phyloP scores from a whole-genome alignment of 148 eudicot species.

The Vaccinium vitisidaea region DNA sequence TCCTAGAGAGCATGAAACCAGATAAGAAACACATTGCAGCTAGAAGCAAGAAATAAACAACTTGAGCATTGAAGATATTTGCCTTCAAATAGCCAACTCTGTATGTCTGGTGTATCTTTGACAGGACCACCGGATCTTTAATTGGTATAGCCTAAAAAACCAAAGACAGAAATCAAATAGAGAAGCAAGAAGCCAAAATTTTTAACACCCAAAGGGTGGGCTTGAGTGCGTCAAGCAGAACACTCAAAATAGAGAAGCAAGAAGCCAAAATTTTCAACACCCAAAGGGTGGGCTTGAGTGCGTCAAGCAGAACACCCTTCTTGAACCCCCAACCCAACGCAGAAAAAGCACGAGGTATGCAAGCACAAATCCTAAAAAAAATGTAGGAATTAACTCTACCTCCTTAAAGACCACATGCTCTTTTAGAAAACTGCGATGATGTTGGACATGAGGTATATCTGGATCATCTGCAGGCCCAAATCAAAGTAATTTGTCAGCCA shows the following conservation, averaged over 20 bases:
- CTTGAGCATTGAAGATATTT: conserved; percentile 13
- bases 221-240: not conserved
- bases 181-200: not conserved
- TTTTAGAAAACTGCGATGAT: conserved; percentile 73
- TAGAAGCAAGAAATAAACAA: conserved; percentile 17
- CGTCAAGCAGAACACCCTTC: not conserved
- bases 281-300: not conserved
- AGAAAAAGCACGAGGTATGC: not conserved
- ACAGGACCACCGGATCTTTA: conserved; percentile 71
- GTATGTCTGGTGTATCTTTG: conserved; percentile 93
- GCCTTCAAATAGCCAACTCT: conserved; percentile 91
- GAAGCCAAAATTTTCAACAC: not conserved
- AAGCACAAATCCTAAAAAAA: not conserved
- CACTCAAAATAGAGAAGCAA: not conserved
- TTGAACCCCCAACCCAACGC: conserved; percentile 1
- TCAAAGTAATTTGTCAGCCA: conserved; percentile 9
- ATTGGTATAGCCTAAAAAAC: conserved; percentile 76
- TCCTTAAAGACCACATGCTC: conserved; percentile 93
- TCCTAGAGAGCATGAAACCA: conserved; percentile 48
- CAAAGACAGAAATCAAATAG: conserved; percentile 18
- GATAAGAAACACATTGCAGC: conserved; percentile 17
- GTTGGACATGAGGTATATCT: conserved; percentile 52
- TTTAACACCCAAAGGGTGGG: not conserved
- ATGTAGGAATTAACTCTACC: conserved; percentile 35
- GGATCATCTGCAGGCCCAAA: conserved; percentile 72